Evolutionary conservation across 495 filamentous ascomycete genomes (phyloP).

Genomic region (Halenospora varia): DNA sequence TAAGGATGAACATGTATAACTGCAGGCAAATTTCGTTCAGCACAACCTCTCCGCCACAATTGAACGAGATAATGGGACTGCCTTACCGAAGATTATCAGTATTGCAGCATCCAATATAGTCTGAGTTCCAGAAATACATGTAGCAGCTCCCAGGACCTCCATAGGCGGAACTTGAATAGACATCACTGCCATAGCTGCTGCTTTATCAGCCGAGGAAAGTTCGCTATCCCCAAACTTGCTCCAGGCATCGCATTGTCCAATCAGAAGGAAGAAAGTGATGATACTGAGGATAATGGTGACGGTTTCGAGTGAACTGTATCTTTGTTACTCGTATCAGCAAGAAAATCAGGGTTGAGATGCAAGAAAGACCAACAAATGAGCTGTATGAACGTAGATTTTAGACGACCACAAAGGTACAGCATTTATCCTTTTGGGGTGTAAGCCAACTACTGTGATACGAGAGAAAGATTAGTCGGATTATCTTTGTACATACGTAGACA

Average conservation of each 20-base stretch:
- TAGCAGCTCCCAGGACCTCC: background rate
- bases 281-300: background rate
- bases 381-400: background rate
- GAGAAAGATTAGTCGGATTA: background rate
- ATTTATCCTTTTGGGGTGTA: background rate
- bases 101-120: background rate
- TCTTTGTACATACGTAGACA: background rate
- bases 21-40: no score
- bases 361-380: background rate
- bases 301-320: background rate
- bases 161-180: background rate
- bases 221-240: background rate
- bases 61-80: no score
- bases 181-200: background rate
- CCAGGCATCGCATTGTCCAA: background rate
- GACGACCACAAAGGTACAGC: background rate
- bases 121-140: background rate
- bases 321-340: no score
- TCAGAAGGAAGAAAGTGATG: background rate
- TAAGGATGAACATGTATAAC: no score
- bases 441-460: background rate
- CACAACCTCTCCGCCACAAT: no score
- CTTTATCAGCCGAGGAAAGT: background rate
- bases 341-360: background rate
- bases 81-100: background rate